Base-by-base conservation (phyloP, 768 basidiomycete genomes). In the Hypholoma sublateritium region DNA sequence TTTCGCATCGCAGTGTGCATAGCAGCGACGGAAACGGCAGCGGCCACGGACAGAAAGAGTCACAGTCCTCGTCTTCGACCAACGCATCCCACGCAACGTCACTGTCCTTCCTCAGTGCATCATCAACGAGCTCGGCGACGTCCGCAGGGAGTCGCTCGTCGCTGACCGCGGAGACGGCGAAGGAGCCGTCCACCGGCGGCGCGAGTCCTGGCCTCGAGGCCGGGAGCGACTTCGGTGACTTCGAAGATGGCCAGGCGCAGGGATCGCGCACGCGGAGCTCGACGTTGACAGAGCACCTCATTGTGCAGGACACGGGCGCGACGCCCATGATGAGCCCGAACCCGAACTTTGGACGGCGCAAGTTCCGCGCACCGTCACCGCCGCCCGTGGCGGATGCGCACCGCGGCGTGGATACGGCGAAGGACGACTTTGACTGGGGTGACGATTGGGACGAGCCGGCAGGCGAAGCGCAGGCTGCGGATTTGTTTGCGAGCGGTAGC, bases 241-340 rank as follows among this genome's bases (percentile, higher is more conserved):
- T 65, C 28, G 58, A 62, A 42, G 54, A 55, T 6, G 64, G 48
- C 2, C 50, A 21, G 22, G 24, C 19, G 8, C 14, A 22, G 39
- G 14, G 43, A 44, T 9, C 44, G 0, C 39, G 50, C 13, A 39
- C 13, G 44, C 28, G 49, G 37, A 49, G 44, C 39, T 45, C 46
- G 19, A 53, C 53, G 25, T 51, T 47, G 21, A 46, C 54, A 25
- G 57, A 52, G 24, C 57, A 45, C 17, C 69, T 78, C 34, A 76
- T 80, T 58, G 75, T 80, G 6, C 68, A 73, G 24, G 77, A 83
- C 65, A 79, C 80, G n/a, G 80, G 78, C 32, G 77, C 77, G 39
- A 80, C 77, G 22, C 80, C 75, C 8, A 77, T 72, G 14, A 73
- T 80, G 72, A 78, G 76, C 61, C 80, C 81, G 2, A 81, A 80